Evolutionary conservation across 257 asterid species (phyloP).

Genomic region (Plantago major): DNA sequence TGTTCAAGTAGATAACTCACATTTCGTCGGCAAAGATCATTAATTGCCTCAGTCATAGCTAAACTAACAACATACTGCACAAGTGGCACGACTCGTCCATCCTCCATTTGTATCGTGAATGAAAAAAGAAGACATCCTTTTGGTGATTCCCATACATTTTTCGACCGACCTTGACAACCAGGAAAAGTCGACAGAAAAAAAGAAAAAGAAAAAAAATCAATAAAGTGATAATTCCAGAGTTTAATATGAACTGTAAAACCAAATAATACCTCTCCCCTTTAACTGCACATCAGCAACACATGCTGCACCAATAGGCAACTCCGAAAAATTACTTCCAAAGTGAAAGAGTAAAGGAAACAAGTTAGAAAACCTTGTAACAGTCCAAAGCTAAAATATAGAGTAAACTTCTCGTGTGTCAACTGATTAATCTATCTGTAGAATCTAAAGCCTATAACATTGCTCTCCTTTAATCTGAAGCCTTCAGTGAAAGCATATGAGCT

Average conservation of each 20-base stretch:
- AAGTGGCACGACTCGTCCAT: slow-evolving; percentile 83
- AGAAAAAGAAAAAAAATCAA: slow-evolving; percentile 14
- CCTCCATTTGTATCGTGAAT: slow-evolving; percentile 83
- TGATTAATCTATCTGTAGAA: no score
- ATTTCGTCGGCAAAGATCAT: slow-evolving; percentile 58
- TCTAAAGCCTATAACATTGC: no score
- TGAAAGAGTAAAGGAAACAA: neutral
- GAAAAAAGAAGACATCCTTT: slow-evolving; percentile 95
- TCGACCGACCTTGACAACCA: slow-evolving; percentile 62
- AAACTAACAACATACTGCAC: slow-evolving; percentile 86
- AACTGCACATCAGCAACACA: slow-evolving; percentile 85
- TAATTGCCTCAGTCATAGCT: slow-evolving; percentile 84
- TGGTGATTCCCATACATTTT: slow-evolving; percentile 91
- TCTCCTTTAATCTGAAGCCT: no score
- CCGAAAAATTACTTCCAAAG: slow-evolving; percentile 62
- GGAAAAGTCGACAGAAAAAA: slow-evolving; percentile 4
- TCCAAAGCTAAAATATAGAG: no score
- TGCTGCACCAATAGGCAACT: slow-evolving; percentile 76
- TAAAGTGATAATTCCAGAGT: neutral
- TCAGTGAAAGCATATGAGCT: no score
- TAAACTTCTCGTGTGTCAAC: no score
- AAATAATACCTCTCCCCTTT: slow-evolving; percentile 80
- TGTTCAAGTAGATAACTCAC: slow-evolving; percentile 31
- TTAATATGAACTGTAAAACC: slow-evolving; percentile 6
- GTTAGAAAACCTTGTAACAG: no score